Conservation (phyloP, 352 stramenopile species). For the Pythium rishiriense region DNA sequence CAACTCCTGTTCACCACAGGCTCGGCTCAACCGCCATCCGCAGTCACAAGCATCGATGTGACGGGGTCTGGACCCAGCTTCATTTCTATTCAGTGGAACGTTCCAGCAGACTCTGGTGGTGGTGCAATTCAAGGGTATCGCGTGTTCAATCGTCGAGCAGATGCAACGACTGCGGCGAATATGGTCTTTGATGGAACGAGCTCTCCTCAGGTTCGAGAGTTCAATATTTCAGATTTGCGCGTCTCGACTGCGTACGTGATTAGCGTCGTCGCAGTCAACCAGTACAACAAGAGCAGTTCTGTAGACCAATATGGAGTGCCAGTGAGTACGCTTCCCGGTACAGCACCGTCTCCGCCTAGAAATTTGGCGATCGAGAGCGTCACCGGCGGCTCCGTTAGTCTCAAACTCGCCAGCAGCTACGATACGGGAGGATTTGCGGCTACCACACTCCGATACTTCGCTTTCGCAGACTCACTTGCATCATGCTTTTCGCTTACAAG, state of each 20-base stretch:
- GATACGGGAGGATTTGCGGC: slow-evolving; percentile 35
- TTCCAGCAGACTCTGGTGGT: slow-evolving; percentile 42
- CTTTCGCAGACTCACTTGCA: slow-evolving; percentile 25
- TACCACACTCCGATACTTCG: slow-evolving; percentile 27
- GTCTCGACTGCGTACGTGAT: slow-evolving; percentile 38
- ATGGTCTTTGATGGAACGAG: slow-evolving; percentile 4
- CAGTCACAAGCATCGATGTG: slow-evolving; percentile 15
- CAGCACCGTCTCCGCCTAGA: slow-evolving; percentile 27
- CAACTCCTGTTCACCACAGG: slow-evolving; percentile 9
- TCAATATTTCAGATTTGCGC: slow-evolving; percentile 25
- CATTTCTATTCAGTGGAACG: slow-evolving; percentile 31
- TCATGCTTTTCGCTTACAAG: slow-evolving; percentile 27
- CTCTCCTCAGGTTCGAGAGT: slow-evolving; percentile 12
- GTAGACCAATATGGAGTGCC: slow-evolving; percentile 26
- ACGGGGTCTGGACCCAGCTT: slow-evolving; percentile 30
- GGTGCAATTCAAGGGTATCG: slow-evolving; percentile 37
- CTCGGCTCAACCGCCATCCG: neutral
- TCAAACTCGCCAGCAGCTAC: slow-evolving; percentile 25
- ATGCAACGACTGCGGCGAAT: neutral
- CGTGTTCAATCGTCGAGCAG: slow-evolving; percentile 19
- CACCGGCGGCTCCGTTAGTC: slow-evolving; percentile 33
- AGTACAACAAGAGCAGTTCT: slow-evolving; percentile 38
- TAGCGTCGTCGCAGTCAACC: slow-evolving; percentile 38
- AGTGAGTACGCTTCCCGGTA: slow-evolving; percentile 16
- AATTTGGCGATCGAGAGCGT: slow-evolving; percentile 20